phyloP scores from a whole-genome alignment of 1,284 basidiomycete genomes.

The Marasmius oreades region DNA sequence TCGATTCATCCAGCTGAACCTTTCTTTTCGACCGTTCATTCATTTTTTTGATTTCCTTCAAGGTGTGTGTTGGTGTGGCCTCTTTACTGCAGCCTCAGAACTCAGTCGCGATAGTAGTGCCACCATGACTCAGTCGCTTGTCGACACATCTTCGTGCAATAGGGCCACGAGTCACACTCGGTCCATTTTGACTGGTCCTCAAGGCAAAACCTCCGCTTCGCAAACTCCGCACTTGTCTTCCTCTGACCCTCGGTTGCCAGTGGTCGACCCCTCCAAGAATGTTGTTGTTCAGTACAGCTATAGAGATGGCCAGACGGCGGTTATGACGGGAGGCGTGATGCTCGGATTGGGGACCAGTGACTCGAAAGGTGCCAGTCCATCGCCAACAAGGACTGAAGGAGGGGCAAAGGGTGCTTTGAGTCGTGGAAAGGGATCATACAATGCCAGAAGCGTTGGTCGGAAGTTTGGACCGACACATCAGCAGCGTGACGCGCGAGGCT shows the following conservation, averaged over 20 bases:
- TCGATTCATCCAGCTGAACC: no score
- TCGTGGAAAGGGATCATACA: conserved; percentile 1
- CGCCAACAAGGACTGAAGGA: background rate
- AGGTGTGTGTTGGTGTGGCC: no score
- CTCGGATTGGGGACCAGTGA: background rate
- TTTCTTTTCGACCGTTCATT: no score
- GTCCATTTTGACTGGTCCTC: background rate
- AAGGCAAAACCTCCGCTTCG: background rate
- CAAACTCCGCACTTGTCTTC: background rate
- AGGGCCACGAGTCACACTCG: background rate
- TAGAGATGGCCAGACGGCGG: conserved; percentile 6
- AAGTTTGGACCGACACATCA: no score
- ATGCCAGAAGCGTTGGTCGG: background rate
- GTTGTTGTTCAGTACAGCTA: conserved; percentile 7
- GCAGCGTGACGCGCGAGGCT: background rate
- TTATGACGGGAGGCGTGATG: conserved; percentile 11
- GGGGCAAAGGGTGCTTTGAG: background rate
- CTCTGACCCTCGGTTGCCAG: background rate
- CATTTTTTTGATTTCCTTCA: no score
- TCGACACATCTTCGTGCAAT: background rate
- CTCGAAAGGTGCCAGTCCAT: background rate
- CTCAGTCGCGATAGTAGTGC: no score
- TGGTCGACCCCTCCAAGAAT: conserved; percentile 1
- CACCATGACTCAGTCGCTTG: background rate
- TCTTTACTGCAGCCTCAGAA: no score